These are phyloP conservation scores for Quercus bicolor DNA, from an alignment of 306 rosid species.

Conservation along the genomic window DNA sequence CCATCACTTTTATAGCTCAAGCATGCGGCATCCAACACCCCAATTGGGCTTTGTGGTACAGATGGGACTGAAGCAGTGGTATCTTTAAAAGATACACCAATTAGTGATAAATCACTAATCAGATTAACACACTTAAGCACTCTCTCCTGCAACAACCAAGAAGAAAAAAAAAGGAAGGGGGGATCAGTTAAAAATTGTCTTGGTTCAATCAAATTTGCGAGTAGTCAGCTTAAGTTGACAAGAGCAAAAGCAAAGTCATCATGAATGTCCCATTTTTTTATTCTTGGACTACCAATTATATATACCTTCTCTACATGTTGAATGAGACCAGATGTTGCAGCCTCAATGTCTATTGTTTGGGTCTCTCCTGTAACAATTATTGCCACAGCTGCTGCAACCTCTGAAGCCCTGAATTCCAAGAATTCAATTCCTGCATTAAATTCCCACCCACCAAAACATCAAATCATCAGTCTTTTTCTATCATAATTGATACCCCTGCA, in stretches of 20 bases:
- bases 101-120: conserved; percentile 38
- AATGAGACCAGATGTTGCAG: conserved; percentile 52
- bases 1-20: conserved; percentile 79
- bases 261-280: conserved; percentile 9
- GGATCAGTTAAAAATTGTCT: not conserved
- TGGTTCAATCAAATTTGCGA: conserved; percentile 6
- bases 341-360: conserved; percentile 51
- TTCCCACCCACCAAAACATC: conserved; percentile 43
- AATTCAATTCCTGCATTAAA: conserved; percentile 84
- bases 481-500: conserved; percentile 15
- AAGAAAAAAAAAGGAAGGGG: not conserved
- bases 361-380: conserved; percentile 55
- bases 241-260: conserved; percentile 14
- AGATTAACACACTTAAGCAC: conserved; percentile 53
- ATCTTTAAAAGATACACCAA: conserved; percentile 24
- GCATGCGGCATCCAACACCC: conserved; percentile 72
- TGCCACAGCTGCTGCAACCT: conserved; percentile 90
- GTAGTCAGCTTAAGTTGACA: conserved; percentile 26
- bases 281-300: conserved; percentile 33
- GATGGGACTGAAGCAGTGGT: conserved; percentile 36
- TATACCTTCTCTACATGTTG: conserved; percentile 66
- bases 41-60: conserved; percentile 76
- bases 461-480: conserved; percentile 3
- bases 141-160: conserved; percentile 62
- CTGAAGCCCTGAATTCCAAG: conserved; percentile 93